These are phyloP conservation scores for Apiospora hydei DNA, from an alignment of 2,329 filamentous ascomycete genomes.

Conservation along the genomic window DNA sequence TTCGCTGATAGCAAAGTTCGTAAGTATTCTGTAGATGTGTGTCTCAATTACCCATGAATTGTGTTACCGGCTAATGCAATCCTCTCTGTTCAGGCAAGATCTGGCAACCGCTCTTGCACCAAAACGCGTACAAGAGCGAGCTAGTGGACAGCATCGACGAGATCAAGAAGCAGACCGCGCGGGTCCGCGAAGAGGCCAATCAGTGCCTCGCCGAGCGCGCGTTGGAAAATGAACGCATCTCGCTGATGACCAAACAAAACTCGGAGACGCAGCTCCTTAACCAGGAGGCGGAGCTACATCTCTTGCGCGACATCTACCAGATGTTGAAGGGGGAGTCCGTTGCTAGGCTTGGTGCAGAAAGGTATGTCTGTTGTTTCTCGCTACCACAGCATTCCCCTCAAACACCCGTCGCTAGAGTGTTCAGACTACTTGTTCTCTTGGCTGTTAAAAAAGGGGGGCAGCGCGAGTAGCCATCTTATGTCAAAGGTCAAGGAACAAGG, in stretches of 20 bases:
- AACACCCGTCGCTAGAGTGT: no score
- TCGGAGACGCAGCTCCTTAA: background rate
- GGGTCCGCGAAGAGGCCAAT: constrained; percentile 22
- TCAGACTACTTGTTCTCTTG: no score
- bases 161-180: background rate
- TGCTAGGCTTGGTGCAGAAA: background rate
- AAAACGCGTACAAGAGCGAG: constrained; percentile 3
- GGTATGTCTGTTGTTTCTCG: background rate
- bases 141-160: constrained; percentile 19
- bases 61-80: no score
- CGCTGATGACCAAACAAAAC: background rate
- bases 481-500: no score
- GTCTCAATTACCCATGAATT: no score
- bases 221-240: background rate
- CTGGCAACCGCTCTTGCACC: background rate
- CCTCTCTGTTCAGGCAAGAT: background rate
- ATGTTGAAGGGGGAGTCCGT: background rate
- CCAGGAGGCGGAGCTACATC: background rate
- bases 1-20: constrained; percentile 20
- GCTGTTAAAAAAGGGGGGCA: no score
- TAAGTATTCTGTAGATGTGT: no score
- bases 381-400: no score
- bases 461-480: no score
- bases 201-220: background rate
- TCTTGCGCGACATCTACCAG: background rate